These are phyloP conservation scores for Microsporum audouinii DNA, from an alignment of 2,329 filamentous ascomycete genomes.

Conservation along the genomic window DNA sequence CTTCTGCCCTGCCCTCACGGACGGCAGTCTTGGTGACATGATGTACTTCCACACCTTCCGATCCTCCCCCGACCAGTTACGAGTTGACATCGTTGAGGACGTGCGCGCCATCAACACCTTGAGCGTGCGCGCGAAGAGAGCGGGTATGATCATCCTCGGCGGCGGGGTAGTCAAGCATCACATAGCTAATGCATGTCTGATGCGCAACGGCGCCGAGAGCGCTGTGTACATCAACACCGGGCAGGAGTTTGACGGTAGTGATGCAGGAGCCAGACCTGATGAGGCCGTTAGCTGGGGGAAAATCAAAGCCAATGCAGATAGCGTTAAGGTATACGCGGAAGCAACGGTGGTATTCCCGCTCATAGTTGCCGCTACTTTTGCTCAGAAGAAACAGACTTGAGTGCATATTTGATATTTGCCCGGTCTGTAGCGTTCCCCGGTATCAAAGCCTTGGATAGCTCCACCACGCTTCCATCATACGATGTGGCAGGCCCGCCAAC, in stretches of 20 bases:
- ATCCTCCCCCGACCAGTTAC: constrained; percentile 65
- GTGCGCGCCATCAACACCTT: constrained; percentile 89
- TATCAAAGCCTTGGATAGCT: no score
- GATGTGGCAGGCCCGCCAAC: no score
- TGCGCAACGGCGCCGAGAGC: constrained; percentile 94
- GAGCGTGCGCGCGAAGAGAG: constrained; percentile 71
- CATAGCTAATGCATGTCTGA: constrained; percentile 92
- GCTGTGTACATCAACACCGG: constrained; percentile 97
- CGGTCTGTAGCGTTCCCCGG: no score
- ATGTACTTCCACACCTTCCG: constrained; percentile 97
- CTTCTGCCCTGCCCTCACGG: constrained; percentile 91
- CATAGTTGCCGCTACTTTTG: constrained; percentile 56
- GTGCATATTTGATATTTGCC: no score
- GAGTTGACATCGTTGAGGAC: constrained; percentile 86
- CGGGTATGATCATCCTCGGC: constrained; percentile 90
- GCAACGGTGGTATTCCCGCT: constrained; percentile 57
- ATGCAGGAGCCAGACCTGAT: constrained; percentile 86
- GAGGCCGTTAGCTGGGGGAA: constrained; percentile 98
- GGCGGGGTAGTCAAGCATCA: constrained; percentile 97
- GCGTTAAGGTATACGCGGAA: constrained; percentile 74
- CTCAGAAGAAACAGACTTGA: constrained; percentile 25
- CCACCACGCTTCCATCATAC: no score
- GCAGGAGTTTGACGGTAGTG: constrained; percentile 94
- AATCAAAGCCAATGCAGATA: constrained; percentile 78
- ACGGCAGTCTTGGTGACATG: constrained; percentile 95